Evolutionary conservation across 768 basidiomycete genomes (phyloP).

Genomic region (Termitomyces sp.): DNA sequence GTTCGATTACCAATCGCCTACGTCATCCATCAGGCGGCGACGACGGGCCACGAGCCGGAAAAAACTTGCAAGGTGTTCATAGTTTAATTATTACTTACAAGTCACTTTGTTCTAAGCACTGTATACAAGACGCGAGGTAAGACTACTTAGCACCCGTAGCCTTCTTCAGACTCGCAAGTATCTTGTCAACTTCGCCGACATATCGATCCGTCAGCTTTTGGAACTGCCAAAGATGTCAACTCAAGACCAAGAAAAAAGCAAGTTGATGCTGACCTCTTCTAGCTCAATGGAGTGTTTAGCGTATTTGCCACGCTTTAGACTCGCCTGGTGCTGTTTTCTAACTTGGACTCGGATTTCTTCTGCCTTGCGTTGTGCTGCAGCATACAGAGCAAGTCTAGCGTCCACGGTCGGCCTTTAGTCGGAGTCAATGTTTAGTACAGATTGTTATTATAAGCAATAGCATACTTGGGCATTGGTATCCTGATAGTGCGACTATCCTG

Average conservation of each 20-base stretch:
- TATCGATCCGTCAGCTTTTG: constrained; percentile 65
- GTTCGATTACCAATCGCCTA: no score
- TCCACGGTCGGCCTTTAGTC: constrained; percentile 68
- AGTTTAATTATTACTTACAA: background rate
- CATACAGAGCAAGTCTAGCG: constrained; percentile 50
- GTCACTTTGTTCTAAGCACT: background rate
- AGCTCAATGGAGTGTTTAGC: constrained; percentile 63
- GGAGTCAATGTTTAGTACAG: background rate
- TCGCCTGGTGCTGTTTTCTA: constrained; percentile 62
- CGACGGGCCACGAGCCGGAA: no score
- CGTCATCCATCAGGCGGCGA: no score
- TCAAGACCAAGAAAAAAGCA: background rate
- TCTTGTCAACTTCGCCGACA: constrained; percentile 37
- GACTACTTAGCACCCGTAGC: constrained; percentile 24
- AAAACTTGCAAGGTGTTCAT: background rate
- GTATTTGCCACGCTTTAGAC: constrained; percentile 65
- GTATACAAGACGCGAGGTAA: background rate
- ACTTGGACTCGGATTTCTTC: constrained; percentile 76
- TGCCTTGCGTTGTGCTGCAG: constrained; percentile 53
- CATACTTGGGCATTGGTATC: constrained; percentile 77
- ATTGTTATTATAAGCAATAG: background rate
- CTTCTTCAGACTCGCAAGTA: constrained; percentile 58
- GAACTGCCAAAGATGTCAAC: constrained; percentile 40
- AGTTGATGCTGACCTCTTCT: constrained; percentile 52
- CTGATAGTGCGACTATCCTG: constrained; percentile 68